phyloP scores from a whole-genome alignment of 768 basidiomycete genomes.

The Boletus pseudopeckii region DNA sequence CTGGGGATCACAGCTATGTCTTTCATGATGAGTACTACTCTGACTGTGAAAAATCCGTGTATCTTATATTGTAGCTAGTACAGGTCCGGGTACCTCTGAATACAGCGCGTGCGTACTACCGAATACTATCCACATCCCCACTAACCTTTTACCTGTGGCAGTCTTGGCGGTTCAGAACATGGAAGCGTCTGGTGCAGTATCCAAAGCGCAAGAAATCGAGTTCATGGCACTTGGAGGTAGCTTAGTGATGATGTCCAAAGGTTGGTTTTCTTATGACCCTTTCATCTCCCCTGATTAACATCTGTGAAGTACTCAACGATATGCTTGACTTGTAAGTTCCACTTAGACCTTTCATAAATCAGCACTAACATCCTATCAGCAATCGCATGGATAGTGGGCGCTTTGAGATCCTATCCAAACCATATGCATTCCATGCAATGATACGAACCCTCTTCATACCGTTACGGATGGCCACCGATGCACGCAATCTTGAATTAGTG shows the following conservation, averaged over 20 bases:
- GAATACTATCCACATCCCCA: not conserved
- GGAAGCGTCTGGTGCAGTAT: constrained; percentile 72
- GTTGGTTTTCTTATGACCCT: constrained; percentile 30
- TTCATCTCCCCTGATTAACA: not conserved
- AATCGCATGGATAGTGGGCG: constrained; percentile 86
- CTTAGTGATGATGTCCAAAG: constrained; percentile 87
- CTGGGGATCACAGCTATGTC: constrained; percentile 48
- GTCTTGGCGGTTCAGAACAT: constrained; percentile 90
- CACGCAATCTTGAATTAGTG: constrained; percentile 61
- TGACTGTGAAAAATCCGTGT: constrained; percentile 4
- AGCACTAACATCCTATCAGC: constrained; percentile 33
- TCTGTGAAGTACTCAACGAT: constrained; percentile 63
- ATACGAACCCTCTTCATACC: constrained; percentile 73
- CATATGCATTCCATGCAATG: constrained; percentile 75
- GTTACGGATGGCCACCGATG: constrained; percentile 62
- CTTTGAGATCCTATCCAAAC: constrained; percentile 66
- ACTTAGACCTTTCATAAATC: not conserved
- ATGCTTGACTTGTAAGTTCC: constrained; percentile 70
- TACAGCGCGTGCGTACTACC: constrained; percentile 51
- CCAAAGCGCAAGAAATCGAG: constrained; percentile 78
- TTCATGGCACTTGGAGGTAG: constrained; percentile 82
- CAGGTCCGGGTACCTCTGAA: constrained; percentile 82
- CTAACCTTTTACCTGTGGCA: constrained; percentile 14
- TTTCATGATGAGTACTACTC: constrained; percentile 63
- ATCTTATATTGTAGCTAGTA: constrained; percentile 23